These are phyloP conservation scores for Trichoderma parareesei DNA, from an alignment of 495 filamentous ascomycete genomes.

Conservation along the genomic window DNA sequence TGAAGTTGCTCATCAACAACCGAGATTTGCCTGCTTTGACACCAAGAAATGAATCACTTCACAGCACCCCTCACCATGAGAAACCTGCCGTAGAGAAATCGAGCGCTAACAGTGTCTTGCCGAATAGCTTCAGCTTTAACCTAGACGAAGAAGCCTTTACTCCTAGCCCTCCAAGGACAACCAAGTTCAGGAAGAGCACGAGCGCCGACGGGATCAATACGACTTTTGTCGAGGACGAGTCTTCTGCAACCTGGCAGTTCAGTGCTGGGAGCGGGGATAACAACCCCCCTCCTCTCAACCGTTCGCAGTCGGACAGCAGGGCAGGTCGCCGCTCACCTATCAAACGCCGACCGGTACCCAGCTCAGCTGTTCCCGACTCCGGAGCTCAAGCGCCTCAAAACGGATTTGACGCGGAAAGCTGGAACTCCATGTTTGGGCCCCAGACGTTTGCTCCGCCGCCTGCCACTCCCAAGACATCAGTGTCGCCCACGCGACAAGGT, in stretches of 20 bases:
- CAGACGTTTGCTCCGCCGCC: constrained; percentile 46
- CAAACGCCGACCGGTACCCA: constrained; percentile 13
- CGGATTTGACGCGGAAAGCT: constrained; percentile 57
- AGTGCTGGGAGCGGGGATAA: constrained; percentile 33
- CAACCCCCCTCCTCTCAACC: constrained; percentile 16
- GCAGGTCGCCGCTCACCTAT: constrained; percentile 25
- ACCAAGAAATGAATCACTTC: neutral
- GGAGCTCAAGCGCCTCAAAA: constrained; percentile 14
- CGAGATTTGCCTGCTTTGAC: neutral
- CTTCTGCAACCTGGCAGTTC: constrained; percentile 29
- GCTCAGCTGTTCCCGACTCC: neutral
- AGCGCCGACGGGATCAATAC: constrained; percentile 74
- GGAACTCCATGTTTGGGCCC: constrained; percentile 56
- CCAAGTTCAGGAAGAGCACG: constrained; percentile 39
- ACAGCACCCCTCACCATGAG: neutral
- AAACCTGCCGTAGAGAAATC: neutral
- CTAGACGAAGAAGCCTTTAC: constrained; percentile 30
- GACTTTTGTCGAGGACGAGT: constrained; percentile 39
- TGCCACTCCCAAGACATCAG: constrained; percentile 19
- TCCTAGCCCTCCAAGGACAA: constrained; percentile 19
- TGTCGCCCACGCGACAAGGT: constrained; percentile 29
- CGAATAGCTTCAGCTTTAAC: constrained; percentile 43
- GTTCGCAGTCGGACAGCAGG: constrained; percentile 28
- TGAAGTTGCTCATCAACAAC: constrained; percentile 20
- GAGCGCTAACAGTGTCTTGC: constrained; percentile 26